Evolutionary conservation across 2,329 filamentous ascomycete genomes (phyloP).

Genomic region (Albophoma yamanashiensis): DNA sequence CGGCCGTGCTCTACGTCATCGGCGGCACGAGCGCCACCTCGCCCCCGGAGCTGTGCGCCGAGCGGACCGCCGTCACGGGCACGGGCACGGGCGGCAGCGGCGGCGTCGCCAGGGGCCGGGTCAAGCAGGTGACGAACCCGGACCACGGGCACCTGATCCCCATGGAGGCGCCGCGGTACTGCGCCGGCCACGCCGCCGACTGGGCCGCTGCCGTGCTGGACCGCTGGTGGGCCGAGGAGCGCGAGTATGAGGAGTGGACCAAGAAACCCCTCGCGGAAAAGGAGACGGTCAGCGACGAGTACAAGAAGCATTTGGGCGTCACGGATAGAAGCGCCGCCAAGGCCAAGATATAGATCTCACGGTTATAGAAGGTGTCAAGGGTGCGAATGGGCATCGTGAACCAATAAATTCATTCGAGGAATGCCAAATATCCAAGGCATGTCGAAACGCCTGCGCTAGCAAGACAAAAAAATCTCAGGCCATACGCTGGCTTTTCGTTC

Average conservation of each 20-base stretch:
- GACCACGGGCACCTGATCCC: constrained; percentile 70
- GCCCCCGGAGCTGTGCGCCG: constrained; percentile 32
- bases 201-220: constrained; percentile 49
- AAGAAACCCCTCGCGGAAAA: constrained; percentile 40
- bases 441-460: not conserved
- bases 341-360: constrained; percentile 13
- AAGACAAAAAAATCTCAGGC: not conserved
- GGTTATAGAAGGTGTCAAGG: not conserved
- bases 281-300: constrained; percentile 38
- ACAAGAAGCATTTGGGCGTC: constrained; percentile 38
- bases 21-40: constrained; percentile 51
- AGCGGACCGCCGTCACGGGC: constrained; percentile 56
- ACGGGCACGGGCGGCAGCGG: constrained; percentile 57
- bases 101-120: constrained; percentile 51
- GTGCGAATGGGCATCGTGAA: not conserved
- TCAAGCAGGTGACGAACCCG: constrained; percentile 53
- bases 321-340: constrained; percentile 7
- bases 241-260: constrained; percentile 45
- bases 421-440: not conserved
- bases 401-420: not conserved
- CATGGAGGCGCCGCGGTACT: constrained; percentile 63
- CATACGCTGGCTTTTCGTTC: not conserved
- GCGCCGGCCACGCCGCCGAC: constrained; percentile 47
- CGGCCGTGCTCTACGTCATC: constrained; percentile 59
- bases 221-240: constrained; percentile 46